Evolutionary conservation across 73 alveolate genomes (phyloP).

Genomic region (Paramecium sonneborni): DNA sequence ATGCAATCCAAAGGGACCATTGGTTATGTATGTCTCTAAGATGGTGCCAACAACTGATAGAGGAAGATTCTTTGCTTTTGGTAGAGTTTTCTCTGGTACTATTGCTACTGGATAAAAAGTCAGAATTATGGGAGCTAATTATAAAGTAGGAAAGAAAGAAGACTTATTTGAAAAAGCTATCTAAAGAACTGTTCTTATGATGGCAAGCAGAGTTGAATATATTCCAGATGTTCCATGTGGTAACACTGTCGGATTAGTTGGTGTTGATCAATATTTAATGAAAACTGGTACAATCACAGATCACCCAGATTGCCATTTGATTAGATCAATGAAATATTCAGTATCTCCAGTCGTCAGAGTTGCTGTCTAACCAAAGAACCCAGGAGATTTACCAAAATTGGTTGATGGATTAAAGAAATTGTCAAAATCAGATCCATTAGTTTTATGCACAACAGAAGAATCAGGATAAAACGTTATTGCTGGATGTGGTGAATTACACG

Average conservation of each 20-base stretch:
- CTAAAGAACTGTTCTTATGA: conserved; percentile 97
- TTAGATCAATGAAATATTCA: conserved; percentile 98
- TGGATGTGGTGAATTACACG: conserved; percentile 99
- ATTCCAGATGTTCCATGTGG: conserved; percentile 98
- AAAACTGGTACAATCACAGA: conserved; percentile 98
- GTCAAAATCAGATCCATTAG: conserved; percentile 96
- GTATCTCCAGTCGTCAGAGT: conserved; percentile 99
- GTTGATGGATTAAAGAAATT: conserved; percentile 98
- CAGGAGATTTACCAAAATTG: conserved; percentile 97
- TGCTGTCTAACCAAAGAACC: conserved; percentile 97
- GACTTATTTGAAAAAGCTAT: conserved; percentile 93
- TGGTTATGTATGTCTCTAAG: conserved; percentile 98
- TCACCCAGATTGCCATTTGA: conserved; percentile 92
- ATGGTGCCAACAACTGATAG: conserved; percentile 98
- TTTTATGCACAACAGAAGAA: conserved; percentile 90
- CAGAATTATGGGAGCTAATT: conserved; percentile 99
- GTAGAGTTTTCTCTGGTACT: conserved; percentile 99
- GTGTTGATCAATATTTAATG: conserved; percentile 93
- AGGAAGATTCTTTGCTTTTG: conserved; percentile 99
- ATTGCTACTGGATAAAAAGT: conserved; percentile 97
- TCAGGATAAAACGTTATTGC: conserved; percentile 97
- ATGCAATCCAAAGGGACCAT: conserved; percentile 99
- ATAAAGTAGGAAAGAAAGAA: conserved; percentile 96
- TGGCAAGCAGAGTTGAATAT: conserved; percentile 91
- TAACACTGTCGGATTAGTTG: conserved; percentile 97